These are phyloP conservation scores for Metschnikowia drakensbergensis DNA, from an alignment of 805 yeast genomes.

Conservation along the genomic window DNA sequence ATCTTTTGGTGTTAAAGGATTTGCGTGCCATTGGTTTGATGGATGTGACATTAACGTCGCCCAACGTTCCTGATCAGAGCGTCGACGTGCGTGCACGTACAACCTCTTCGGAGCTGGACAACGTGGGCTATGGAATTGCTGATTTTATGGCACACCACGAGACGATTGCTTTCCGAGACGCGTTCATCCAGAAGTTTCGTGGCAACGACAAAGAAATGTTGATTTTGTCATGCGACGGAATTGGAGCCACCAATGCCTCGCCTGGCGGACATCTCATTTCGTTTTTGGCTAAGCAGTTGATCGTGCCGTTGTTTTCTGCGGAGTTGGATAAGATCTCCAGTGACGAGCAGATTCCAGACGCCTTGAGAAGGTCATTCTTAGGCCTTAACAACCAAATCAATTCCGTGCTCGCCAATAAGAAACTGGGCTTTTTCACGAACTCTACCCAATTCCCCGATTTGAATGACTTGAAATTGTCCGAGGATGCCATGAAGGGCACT, in stretches of 20 bases:
- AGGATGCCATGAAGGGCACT: conserved; percentile 76
- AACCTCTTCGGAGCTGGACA: conserved; percentile 73
- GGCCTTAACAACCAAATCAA: conserved; percentile 79
- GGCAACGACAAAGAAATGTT: conserved; percentile 80
- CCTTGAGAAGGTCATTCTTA: conserved; percentile 78
- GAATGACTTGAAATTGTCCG: conserved; percentile 51
- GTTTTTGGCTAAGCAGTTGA: conserved; percentile 64
- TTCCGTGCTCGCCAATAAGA: conserved; percentile 46
- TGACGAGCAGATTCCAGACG: conserved; percentile 59
- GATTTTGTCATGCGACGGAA: conserved; percentile 41
- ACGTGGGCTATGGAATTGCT: conserved; percentile 84
- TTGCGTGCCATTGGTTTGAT: conserved; percentile 77
- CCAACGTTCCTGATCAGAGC: conserved; percentile 84
- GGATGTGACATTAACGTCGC: conserved; percentile 91
- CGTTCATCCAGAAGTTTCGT: conserved; percentile 81
- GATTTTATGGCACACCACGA: conserved; percentile 74
- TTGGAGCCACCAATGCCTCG: conserved; percentile 5
- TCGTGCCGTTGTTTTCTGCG: conserved; percentile 61
- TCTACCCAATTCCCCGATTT: conserved; percentile 37
- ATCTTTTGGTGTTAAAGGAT: conserved; percentile 56
- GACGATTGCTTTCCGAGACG: conserved; percentile 71
- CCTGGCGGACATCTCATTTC: conserved; percentile 58
- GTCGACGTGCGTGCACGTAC: conserved; percentile 84
- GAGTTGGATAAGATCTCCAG: conserved; percentile 51
- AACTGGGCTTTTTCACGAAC: conserved; percentile 39